Conservation (phyloP, 208 protist species). For the Leishmania amazonensis region DNA sequence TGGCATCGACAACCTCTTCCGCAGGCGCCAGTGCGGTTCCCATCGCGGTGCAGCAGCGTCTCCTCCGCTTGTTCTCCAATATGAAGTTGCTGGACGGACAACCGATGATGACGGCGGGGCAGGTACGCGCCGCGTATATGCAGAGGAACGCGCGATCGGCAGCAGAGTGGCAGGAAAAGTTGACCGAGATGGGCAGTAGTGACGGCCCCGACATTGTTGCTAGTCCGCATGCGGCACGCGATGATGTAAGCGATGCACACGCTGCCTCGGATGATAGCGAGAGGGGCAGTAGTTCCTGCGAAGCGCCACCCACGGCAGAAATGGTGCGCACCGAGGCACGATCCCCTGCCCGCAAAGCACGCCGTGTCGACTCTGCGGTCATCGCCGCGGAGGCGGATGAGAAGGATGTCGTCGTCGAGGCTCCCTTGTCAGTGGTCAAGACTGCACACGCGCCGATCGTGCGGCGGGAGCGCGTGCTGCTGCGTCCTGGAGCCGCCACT, state of each 20-base stretch:
- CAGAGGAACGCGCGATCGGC: not conserved
- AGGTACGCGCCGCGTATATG: slow-evolving; percentile 20
- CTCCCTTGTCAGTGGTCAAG: slow-evolving; percentile 37
- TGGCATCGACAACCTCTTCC: not conserved
- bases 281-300: not conserved
- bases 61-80: slow-evolving; percentile 35
- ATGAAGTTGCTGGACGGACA: slow-evolving; percentile 57
- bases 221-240: not conserved
- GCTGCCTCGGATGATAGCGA: not conserved
- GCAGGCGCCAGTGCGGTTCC: slow-evolving; percentile 2
- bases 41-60: slow-evolving; percentile 30
- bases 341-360: slow-evolving; percentile 8
- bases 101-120: slow-evolving; percentile 25
- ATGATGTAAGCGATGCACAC: not conserved
- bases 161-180: not conserved
- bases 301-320: not conserved
- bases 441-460: slow-evolving; percentile 46
- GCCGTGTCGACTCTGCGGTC: slow-evolving; percentile 16
- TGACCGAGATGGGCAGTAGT: not conserved
- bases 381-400: slow-evolving; percentile 41
- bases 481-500: slow-evolving; percentile 5
- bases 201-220: not conserved
- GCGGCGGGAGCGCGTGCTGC: slow-evolving; percentile 58
- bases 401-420: slow-evolving; percentile 61
- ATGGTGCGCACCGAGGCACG: too few relatives aligned